Evolutionary conservation across 2,329 filamentous ascomycete genomes (phyloP), one percentile per base, ranked within the genome.

Genomic region (Neofusicoccum cordaticola): DNA sequence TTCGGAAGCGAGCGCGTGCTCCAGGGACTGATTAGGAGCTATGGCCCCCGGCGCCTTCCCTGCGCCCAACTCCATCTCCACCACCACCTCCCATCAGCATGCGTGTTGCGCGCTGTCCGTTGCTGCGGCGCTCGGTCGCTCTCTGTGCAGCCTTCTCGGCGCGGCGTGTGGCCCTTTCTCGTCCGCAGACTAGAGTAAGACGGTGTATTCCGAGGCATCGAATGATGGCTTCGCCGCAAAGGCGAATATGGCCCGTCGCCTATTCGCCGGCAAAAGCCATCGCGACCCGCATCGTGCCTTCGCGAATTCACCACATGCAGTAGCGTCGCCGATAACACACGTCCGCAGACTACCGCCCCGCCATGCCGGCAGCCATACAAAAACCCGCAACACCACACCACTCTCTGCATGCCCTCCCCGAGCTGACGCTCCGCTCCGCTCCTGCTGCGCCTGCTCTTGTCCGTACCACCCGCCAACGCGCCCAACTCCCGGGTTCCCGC

Each of bases 271-370:
- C 41, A 44, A 47, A 15, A 13, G 27, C 41, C 27, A 45, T 41
- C 15, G 27, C 19, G 52, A 44, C 52, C 52, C 52, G 52, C 52
- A 57, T 45, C 41, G 41, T 27, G 27, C 15, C 50, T 52, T 15
- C 31, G 50, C 50, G 31, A 52, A 19, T 6, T 35, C 41, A 35
- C 56, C 56, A 58, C 56, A 58, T 58, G 41, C 56, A 58, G 56
- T 58, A 58, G 56, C 56, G 27, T 45, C 56, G 27, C 56, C 27
- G 41, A 47, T 35, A 58, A 15, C 41, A n/a, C 27, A n/a, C 27
- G 9, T 17, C 31, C 53, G 15, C 27, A 35, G 41, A 58, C 53
- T 22, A 42, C 12, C 22, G 19, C 52, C 52, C 47, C 39, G 37
- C 37, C 52, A 44, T 9, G 52, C 52, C 15, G 27, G 8, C 15